phyloP scores from a whole-genome alignment of 2,329 filamentous ascomycete genomes.

The Cladobotryum mycophilum region DNA sequence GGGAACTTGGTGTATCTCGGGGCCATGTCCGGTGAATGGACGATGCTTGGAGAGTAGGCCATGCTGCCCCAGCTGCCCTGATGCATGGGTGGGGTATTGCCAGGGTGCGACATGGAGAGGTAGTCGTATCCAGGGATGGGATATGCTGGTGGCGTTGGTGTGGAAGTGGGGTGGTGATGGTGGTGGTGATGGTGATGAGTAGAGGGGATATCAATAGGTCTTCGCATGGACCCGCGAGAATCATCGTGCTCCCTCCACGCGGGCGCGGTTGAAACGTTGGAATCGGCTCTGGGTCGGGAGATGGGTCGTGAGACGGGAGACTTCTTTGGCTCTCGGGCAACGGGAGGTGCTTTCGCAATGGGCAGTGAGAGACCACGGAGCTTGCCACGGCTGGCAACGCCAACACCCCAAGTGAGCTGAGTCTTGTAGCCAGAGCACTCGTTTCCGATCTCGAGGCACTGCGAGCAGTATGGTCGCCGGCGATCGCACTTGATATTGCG shows the following conservation, averaged over 20 bases:
- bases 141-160: slow-evolving; percentile 36
- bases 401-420: slow-evolving; percentile 92
- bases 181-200: slow-evolving; percentile 6
- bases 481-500: slow-evolving; percentile 82
- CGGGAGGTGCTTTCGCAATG: slow-evolving; percentile 55
- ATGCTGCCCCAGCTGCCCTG: slow-evolving; percentile 42
- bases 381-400: slow-evolving; percentile 92
- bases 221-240: slow-evolving; percentile 24
- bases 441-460: slow-evolving; percentile 84
- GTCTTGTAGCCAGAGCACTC: slow-evolving; percentile 97
- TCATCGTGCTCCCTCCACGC: slow-evolving; percentile 28
- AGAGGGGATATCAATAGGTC: slow-evolving; percentile 31
- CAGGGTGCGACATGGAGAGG: slow-evolving; percentile 44
- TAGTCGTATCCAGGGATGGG: slow-evolving; percentile 39
- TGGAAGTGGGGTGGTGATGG: slow-evolving; percentile 30
- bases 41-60: slow-evolving; percentile 37
- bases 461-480: slow-evolving; percentile 87
- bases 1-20: slow-evolving; percentile 41
- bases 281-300: slow-evolving; percentile 40
- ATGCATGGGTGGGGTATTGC: slow-evolving; percentile 33
- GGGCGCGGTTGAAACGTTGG: slow-evolving; percentile 29
- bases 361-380: slow-evolving; percentile 78
- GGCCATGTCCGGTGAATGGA: slow-evolving; percentile 27
- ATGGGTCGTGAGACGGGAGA: slow-evolving; percentile 34
- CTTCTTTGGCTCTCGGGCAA: slow-evolving; percentile 45